Base-by-base conservation (phyloP, 2,329 filamentous ascomycete species). In the Fusarium aywerte region DNA sequence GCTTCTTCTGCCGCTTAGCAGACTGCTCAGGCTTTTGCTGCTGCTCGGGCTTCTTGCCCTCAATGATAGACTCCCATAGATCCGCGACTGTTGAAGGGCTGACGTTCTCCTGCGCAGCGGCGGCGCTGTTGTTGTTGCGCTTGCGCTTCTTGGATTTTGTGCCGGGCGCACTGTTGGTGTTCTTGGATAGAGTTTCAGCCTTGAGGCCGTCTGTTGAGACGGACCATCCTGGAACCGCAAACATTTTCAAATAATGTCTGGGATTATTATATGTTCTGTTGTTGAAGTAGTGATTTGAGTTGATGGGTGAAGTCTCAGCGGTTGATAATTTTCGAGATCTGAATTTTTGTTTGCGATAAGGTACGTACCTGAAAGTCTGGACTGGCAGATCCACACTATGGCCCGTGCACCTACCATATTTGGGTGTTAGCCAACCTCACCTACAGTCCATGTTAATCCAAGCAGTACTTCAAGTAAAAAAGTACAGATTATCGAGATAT, bases 211-310 rank as follows among this genome's bases (percentile, higher is more conserved):
- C 87, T 64, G 90, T 85, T 56, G 92, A 88, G 33, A 97, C 84
- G 36, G 92, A 92, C 94, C 95, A 97, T 71, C 96, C 96, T 74
- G 92, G 92, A 29, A 98, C 94, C 11, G 93, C 90, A 78, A 98
- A 98, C 95, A 98, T 95, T 57, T 68, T 55, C 27, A 21, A 44
- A 27, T 31, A 48, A 44, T 52, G 42, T 38, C 38, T 52, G 57
- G 21, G 25, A 20, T 43, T 43, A 20, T 43, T 43, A 43, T 20
- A 18, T 27, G n/a, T 23, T 35, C 33, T 49, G 45, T 38, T 38
- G 45, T 21, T 49, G n/a, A 49, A 27, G 32, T 33, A 45, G 50
- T 48, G 51, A 44, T 29, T 53, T 47, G 52, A 64, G 52, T 52
- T 60, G 45, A 48, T 60, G 65, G 39, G 27, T 55, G 44, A 58